Base-by-base conservation (phyloP, 441 rosid species). In the Bruguiera hainesii region DNA sequence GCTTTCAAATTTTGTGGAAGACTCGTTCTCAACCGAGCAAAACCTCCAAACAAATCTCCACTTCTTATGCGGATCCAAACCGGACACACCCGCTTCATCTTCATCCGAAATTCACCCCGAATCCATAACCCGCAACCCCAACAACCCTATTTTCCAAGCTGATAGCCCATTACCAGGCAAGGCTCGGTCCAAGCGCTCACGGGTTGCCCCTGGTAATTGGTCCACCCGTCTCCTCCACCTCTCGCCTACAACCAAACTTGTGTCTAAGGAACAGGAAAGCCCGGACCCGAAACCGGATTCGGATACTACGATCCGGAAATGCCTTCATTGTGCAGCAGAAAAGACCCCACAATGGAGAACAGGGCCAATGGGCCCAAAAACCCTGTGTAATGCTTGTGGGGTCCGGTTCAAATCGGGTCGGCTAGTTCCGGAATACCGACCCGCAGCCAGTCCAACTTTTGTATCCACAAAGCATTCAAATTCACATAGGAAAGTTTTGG, bases 271-370 rank as follows among this genome's bases (percentile, higher is more conserved):
- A 51, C 76, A 68, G 19, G 83, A 68, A 3, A 74, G 62, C 30
- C 28, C 30, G 0, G 37, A 61, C 19, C 33, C 75, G 26, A 60
- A 67, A 30, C 13, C 39, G 9, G 30, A 26, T 1, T 26, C 20
- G 4, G 77, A 69, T 19, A n/a, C 70, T 13, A 53, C 48, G 7
- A 69, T 57, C 0, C 70, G 96, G 60, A 83, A 70, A 65, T 90
- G 97, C 65, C 74, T 87, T 6, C 98, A 92, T 65, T 92, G 98
- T 60, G 89, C 87, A 4, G 76, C 96, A 5, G 98, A 92, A 55
- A 90, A 87, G 81, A 92, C 98, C 5, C 97, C 98, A 15, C 98
- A 92, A 56, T 92, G 98, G 98, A 69, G 98, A 28, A 90, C 97
- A 0, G 98, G 98, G 16, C 98, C 98, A 5, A 82, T 88, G 89